These are phyloP conservation scores for Leccinum pachyderme DNA, from an alignment of 1,284 basidiomycete species.

Conservation along the genomic window DNA sequence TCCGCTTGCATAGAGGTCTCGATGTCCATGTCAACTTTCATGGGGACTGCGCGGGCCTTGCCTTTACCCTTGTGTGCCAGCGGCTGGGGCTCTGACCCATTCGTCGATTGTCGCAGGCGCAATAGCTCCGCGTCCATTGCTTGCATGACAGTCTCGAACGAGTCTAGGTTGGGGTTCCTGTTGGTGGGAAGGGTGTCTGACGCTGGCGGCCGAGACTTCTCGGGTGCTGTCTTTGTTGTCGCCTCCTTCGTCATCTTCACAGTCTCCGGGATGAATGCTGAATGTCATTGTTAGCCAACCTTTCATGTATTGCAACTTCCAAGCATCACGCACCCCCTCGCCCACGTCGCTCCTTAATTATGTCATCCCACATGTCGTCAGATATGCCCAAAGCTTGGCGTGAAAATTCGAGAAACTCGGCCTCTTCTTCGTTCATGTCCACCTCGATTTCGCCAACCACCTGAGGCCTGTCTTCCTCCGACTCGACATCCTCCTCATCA, in stretches of 20 bases:
- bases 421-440: conserved; percentile 87
- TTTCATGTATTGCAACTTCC: not conserved
- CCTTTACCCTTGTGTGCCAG: conserved; percentile 31
- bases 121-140: conserved; percentile 87
- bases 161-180: conserved; percentile 72
- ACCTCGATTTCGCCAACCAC: conserved; percentile 81
- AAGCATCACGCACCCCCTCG: conserved; percentile 64
- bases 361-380: conserved; percentile 80
- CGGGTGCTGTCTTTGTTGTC: conserved; percentile 4
- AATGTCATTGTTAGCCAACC: conserved; percentile 10
- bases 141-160: conserved; percentile 92
- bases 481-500: conserved; percentile 61
- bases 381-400: conserved; percentile 84
- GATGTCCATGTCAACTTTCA: conserved; percentile 53
- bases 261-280: conserved; percentile 68
- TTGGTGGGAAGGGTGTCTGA: conserved; percentile 42
- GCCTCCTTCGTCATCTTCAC: conserved; percentile 19
- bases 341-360: conserved; percentile 69
- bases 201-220: conserved; percentile 17
- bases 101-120: conserved; percentile 37
- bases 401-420: conserved; percentile 91
- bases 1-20: conserved; percentile 86
- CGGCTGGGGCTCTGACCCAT: conserved; percentile 11
- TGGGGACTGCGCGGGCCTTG: conserved; percentile 21
- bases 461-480: conserved; percentile 75